Percentiles rank a stretch among this genome's conserved stretches.
Conservation (phyloP, 208 protist species). For the Porcisia deanei region DNA sequence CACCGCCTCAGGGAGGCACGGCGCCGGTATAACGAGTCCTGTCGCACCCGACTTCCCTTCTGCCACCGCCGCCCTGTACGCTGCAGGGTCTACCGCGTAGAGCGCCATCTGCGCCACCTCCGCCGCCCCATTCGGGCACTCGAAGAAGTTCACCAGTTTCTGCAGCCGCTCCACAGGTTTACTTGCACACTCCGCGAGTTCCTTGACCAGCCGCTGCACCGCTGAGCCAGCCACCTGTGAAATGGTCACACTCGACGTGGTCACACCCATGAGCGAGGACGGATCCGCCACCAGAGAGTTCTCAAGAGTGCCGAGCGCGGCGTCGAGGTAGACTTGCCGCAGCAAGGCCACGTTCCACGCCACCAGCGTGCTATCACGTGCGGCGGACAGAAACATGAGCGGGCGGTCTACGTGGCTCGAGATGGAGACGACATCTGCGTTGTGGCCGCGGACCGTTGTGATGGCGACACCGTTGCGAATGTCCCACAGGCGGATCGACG, state of each 20-base stretch:
- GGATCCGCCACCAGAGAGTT: conserved; percentile 55
- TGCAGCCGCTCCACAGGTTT: conserved; percentile 63
- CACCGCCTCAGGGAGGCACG: conserved; percentile 49
- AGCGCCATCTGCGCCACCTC: conserved; percentile 62
- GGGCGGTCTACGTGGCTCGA: conserved; percentile 83
- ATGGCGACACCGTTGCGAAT: conserved; percentile 69
- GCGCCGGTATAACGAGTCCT: conserved; percentile 47
- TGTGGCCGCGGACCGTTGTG: conserved; percentile 76
- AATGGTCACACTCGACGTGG: conserved; percentile 39
- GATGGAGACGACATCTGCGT: conserved; percentile 84
- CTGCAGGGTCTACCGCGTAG: conserved; percentile 43
- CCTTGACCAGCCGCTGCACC: conserved; percentile 57
- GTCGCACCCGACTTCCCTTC: conserved; percentile 35
- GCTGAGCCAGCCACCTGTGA: conserved; percentile 45
- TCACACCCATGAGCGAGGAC: conserved; percentile 46
- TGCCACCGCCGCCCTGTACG: conserved; percentile 30
- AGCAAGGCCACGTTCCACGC: conserved; percentile 85
- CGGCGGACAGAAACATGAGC: conserved; percentile 86
- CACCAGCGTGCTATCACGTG: conserved; percentile 87
- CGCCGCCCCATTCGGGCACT: conserved; percentile 66
- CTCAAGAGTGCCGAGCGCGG: conserved; percentile 68
- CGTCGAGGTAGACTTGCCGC: conserved; percentile 68
- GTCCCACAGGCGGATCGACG: conserved; percentile 92
- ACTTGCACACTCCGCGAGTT: conserved; percentile 48
- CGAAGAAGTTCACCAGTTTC: conserved; percentile 72